A percentile compares a stretch with the other conserved stretches of the same genome.
These are phyloP conservation scores for Aureobasidium melanogenum DNA, from an alignment of 2,329 filamentous ascomycete genomes.

Conservation along the genomic window DNA sequence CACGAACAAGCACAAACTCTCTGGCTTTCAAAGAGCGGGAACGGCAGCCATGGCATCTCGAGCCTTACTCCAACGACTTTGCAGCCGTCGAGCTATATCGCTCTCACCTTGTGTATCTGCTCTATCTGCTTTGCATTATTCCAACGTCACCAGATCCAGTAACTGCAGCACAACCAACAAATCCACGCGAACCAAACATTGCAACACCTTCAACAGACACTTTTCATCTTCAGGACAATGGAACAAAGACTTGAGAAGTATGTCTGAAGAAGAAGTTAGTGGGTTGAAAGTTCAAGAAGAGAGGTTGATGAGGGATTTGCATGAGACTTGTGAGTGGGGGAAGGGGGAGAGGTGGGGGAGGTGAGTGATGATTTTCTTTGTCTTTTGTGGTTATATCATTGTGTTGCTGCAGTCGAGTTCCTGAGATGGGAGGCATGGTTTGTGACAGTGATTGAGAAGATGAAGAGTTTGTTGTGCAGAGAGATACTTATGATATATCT, in stretches of 20 bases:
- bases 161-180: neutral
- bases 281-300: constrained; percentile 25
- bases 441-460: no score
- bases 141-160: neutral
- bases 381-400: neutral
- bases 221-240: no score
- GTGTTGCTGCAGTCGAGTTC: neutral
- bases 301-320: constrained; percentile 55
- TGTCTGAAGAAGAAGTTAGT: neutral
- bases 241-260: neutral
- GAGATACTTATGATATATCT: no score
- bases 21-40: neutral
- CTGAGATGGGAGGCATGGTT: neutral
- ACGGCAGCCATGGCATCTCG: neutral
- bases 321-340: constrained; percentile 59
- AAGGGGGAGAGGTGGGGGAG: constrained; percentile 58
- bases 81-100: neutral
- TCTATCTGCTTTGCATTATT: neutral
- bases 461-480: no score
- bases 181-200: neutral
- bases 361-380: constrained; percentile 35
- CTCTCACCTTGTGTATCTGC: neutral
- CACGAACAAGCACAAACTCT: no score
- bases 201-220: neutral
- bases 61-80: neutral